A percentile compares a stretch with the other conserved stretches of the same genome.
phyloP scores from a whole-genome alignment of 495 filamentous ascomycete genomes.

The Penicillium cataractarum region DNA sequence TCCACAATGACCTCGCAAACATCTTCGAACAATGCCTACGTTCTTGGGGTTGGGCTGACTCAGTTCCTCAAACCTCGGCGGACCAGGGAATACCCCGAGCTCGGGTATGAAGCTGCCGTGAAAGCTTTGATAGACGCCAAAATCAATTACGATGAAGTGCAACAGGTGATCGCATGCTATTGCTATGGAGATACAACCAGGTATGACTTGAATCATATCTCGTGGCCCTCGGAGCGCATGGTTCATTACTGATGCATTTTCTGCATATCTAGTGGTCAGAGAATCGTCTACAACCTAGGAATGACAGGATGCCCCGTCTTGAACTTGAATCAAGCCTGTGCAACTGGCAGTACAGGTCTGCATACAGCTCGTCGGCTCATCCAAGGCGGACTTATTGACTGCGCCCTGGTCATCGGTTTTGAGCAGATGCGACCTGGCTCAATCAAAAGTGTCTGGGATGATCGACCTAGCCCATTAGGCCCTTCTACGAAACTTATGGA shows the following conservation, averaged over 20 bases:
- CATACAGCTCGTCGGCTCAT: conserved; percentile 73
- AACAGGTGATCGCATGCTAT: conserved; percentile 83
- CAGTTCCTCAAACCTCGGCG: conserved; percentile 31
- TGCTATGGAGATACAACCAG: conserved; percentile 80
- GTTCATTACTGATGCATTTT: background rate
- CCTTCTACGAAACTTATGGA: conserved; percentile 30
- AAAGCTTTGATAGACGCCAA: conserved; percentile 87
- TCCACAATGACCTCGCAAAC: conserved; percentile 10
- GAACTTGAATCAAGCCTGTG: conserved; percentile 90
- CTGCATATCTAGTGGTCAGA: conserved; percentile 66
- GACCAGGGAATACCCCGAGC: conserved; percentile 28
- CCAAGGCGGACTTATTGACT: conserved; percentile 67
- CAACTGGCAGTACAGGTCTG: conserved; percentile 78
- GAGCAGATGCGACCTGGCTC: conserved; percentile 85
- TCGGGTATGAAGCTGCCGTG: conserved; percentile 29
- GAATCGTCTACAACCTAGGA: conserved; percentile 90
- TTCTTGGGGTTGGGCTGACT: conserved; percentile 27
- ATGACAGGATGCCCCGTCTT: conserved; percentile 87
- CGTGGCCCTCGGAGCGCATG: background rate
- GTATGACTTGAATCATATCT: conserved; percentile 24
- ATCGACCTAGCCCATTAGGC: conserved; percentile 25
- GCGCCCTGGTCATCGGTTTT: conserved; percentile 82
- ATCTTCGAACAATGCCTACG: conserved; percentile 16
- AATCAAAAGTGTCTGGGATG: conserved; percentile 31
- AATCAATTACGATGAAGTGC: conserved; percentile 85